phyloP scores from a whole-genome alignment of 257 asterid genomes.

The Lycium barbarum region DNA sequence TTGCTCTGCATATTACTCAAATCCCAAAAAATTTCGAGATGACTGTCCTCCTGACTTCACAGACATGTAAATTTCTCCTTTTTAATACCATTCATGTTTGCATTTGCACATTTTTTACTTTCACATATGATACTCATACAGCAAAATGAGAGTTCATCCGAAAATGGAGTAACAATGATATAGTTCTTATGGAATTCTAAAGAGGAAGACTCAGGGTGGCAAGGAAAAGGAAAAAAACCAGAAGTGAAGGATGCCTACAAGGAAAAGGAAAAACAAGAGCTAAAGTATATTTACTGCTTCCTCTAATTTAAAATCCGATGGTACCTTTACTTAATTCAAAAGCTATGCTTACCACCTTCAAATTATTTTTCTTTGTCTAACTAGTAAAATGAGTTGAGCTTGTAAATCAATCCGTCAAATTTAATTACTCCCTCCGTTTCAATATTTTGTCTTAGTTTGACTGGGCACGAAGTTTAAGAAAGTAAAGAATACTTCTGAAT shows the following conservation, averaged over 20 bases:
- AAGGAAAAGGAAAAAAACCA: background rate
- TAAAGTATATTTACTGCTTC: slow-evolving; percentile 5
- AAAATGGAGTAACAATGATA: background rate
- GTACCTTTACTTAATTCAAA: background rate
- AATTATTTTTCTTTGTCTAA: slow-evolving; percentile 8
- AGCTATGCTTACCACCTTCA: background rate
- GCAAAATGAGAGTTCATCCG: background rate
- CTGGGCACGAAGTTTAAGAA: too few species aligned
- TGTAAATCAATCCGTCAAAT: background rate
- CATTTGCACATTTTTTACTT: background rate
- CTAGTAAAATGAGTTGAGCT: background rate
- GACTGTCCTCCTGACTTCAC: background rate
- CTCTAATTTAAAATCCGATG: background rate
- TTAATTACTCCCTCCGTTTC: background rate
- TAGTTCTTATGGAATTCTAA: background rate
- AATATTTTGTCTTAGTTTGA: too few species aligned
- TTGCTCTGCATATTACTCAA: background rate
- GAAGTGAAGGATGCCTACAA: background rate
- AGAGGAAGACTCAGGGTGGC: background rate
- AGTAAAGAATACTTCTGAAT: too few species aligned
- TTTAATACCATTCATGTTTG: background rate
- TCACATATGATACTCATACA: background rate
- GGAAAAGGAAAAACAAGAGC: slow-evolving; percentile 1
- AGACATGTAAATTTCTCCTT: background rate
- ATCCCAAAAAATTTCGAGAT: background rate